A percentile compares a stretch with the other conserved stretches of the same genome.
These are phyloP conservation scores for Syzygium oleosum DNA, from an alignment of 345 rosid species.

Conservation along the genomic window DNA sequence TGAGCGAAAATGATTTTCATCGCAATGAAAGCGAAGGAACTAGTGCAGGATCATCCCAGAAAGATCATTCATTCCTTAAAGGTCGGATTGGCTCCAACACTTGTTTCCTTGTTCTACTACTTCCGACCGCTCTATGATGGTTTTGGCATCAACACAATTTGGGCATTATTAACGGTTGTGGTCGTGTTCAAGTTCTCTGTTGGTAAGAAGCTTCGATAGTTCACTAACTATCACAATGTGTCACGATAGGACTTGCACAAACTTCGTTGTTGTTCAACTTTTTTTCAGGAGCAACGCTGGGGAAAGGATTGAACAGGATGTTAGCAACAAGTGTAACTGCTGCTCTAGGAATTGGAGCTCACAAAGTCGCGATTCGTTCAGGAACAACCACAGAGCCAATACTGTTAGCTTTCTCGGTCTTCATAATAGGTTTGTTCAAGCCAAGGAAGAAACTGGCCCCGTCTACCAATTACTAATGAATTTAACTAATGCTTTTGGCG, in stretches of 20 bases:
- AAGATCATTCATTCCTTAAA: slow-evolving; percentile 29
- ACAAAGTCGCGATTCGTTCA: background rate
- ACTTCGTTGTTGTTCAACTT: background rate
- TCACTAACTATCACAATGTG: background rate
- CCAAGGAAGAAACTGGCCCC: background rate
- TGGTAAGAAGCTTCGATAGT: slow-evolving; percentile 5
- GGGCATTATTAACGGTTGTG: slow-evolving; percentile 36
- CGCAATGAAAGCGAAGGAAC: slow-evolving; percentile 1
- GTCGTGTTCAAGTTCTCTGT: slow-evolving; percentile 31
- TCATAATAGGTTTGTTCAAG: background rate
- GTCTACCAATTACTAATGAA: background rate
- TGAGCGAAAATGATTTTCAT: background rate
- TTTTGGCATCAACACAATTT: slow-evolving; percentile 20
- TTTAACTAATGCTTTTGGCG: too few species aligned
- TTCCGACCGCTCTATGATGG: slow-evolving; percentile 11
- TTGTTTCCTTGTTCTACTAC: slow-evolving; percentile 30
- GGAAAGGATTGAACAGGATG: slow-evolving; percentile 29
- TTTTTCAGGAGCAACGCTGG: slow-evolving; percentile 23
- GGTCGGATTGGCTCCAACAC: slow-evolving; percentile 27
- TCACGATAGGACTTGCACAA: background rate
- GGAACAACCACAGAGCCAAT: background rate
- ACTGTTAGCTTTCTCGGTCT: background rate
- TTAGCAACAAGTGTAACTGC: slow-evolving; percentile 25
- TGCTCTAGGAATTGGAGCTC: slow-evolving; percentile 24
- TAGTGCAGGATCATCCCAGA: slow-evolving; percentile 35